Conservation (phyloP, 1,284 basidiomycete species). For the Malassezia restricta region DNA sequence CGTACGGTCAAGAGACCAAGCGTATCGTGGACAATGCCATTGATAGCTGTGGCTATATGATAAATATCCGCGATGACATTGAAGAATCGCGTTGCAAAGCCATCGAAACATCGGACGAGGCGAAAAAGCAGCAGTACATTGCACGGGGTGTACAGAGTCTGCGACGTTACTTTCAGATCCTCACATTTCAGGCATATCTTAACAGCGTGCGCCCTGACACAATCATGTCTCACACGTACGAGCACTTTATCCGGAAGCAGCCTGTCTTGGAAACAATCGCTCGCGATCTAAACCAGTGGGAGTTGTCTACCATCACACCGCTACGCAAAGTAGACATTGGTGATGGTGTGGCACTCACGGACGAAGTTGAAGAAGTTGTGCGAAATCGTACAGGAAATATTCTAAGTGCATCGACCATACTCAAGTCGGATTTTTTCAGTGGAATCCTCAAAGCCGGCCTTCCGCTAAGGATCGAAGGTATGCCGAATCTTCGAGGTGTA, state of each 20-base stretch:
- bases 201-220: conserved; percentile 66
- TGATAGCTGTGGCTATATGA: conserved; percentile 64
- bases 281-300: conserved; percentile 72
- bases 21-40: conserved; percentile 77
- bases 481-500: conserved; percentile 41
- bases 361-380: conserved; percentile 51
- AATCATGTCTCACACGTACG: conserved; percentile 28
- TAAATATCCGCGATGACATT: conserved; percentile 75
- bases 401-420: conserved; percentile 78
- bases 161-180: conserved; percentile 65
- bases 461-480: conserved; percentile 38
- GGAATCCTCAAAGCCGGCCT: conserved; percentile 37
- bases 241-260: conserved; percentile 33
- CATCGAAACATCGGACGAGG: conserved; percentile 65
- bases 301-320: conserved; percentile 68
- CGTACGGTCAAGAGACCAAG: conserved; percentile 78
- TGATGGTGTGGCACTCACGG: conserved; percentile 60
- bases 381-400: conserved; percentile 73
- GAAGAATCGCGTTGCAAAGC: conserved; percentile 64
- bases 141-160: conserved; percentile 28
- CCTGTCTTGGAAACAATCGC: conserved; percentile 87
- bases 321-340: conserved; percentile 53
- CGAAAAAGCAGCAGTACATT: conserved; percentile 56
- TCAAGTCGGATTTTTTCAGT: conserved; percentile 90
- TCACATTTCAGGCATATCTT: conserved; percentile 88